These are phyloP conservation scores for Candolleomyces eurysporus DNA, from an alignment of 768 basidiomycete species.

Conservation along the genomic window DNA sequence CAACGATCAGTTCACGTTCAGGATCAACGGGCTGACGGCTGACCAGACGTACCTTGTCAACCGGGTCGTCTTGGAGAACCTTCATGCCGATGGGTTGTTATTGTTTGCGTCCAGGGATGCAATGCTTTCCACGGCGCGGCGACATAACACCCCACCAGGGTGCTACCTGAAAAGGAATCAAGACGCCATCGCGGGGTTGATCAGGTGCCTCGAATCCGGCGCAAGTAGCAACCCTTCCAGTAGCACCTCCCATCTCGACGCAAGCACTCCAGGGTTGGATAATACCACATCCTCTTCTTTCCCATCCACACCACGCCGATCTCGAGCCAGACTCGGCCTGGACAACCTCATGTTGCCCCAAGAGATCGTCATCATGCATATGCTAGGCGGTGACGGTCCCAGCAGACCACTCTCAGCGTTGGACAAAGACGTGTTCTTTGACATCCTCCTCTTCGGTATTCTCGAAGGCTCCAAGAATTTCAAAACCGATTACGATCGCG, in stretches of 20 bases:
- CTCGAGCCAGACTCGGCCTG: too few species aligned
- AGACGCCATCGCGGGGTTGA: not conserved
- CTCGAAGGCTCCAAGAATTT: not conserved
- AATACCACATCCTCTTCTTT: too few species aligned
- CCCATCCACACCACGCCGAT: too few species aligned
- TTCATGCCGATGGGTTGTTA: slow-evolving; percentile 20
- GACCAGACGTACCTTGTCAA: slow-evolving; percentile 28
- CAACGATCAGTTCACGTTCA: slow-evolving; percentile 26
- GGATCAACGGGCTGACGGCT: slow-evolving; percentile 24
- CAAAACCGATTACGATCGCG: not conserved
- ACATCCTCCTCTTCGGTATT: not conserved
- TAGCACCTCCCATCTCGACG: not conserved
- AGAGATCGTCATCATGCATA: not conserved
- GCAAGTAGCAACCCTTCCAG: not conserved
- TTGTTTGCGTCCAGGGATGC: slow-evolving; percentile 20
- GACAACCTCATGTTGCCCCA: too few species aligned
- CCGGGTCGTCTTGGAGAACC: slow-evolving; percentile 22
- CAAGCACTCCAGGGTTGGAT: not conserved
- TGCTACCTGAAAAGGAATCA: slow-evolving; percentile 2
- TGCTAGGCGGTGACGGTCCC: not conserved
- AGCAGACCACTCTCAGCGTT: not conserved
- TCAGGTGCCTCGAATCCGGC: not conserved
- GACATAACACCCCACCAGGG: slow-evolving; percentile 7
- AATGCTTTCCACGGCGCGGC: slow-evolving; percentile 21
- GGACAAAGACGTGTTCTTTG: not conserved